These are phyloP conservation scores for Scutellaria baicalensis DNA, from an alignment of 257 asterid species.

Conservation along the genomic window DNA sequence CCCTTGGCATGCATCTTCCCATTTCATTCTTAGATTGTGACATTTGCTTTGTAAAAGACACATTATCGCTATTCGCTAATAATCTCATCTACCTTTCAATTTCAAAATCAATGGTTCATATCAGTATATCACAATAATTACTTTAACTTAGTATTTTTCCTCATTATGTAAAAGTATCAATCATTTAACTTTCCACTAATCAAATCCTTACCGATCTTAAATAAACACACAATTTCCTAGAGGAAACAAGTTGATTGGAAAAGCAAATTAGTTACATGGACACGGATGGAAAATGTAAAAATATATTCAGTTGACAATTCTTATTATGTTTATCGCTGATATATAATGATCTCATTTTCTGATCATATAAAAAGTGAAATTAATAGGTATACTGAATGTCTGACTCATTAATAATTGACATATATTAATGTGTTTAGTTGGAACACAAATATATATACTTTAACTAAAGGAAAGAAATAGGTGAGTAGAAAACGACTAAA, in stretches of 20 bases:
- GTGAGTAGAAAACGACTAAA: conserved; percentile 18
- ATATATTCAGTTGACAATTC: too few relatives aligned
- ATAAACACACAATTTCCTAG: not conserved
- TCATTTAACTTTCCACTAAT: not conserved
- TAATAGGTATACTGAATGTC: too few relatives aligned
- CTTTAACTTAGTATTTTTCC: not conserved
- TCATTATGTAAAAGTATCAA: not conserved
- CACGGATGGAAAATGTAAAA: too few relatives aligned
- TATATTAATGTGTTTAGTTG: too few relatives aligned
- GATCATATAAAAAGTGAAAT: too few relatives aligned
- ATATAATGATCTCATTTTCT: too few relatives aligned
- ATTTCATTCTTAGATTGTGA: conserved; percentile 12
- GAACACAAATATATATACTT: not conserved
- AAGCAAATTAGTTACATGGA: not conserved
- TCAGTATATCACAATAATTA: not conserved
- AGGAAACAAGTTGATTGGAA: not conserved
- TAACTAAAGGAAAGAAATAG: conserved; percentile 2
- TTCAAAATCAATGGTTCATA: too few relatives aligned
- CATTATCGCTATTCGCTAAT: too few relatives aligned
- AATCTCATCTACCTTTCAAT: too few relatives aligned
- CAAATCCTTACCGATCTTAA: not conserved
- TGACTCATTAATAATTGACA: too few relatives aligned
- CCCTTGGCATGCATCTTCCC: conserved; percentile 8
- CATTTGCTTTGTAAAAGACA: not conserved
- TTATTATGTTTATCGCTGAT: too few relatives aligned